phyloP scores from a whole-genome alignment of 768 basidiomycete genomes.

The Amanita jacksonii region DNA sequence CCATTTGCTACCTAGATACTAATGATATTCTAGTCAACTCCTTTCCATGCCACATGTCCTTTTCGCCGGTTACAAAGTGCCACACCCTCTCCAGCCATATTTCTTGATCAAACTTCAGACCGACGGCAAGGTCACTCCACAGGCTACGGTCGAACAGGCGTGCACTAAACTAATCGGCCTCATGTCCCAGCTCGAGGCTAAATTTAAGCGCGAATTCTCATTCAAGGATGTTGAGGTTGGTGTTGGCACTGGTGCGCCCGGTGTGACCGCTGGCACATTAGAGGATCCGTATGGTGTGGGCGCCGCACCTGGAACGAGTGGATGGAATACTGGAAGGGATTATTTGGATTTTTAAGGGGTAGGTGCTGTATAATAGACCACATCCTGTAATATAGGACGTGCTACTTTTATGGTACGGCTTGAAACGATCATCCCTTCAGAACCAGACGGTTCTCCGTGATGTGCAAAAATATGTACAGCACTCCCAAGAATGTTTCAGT shows the following conservation, averaged over 20 bases:
- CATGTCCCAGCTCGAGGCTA: conserved; percentile 55
- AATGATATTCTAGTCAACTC: conserved; percentile 57
- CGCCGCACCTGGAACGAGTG: conserved; percentile 17
- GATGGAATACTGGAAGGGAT: conserved; percentile 40
- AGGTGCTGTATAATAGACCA: too few species aligned
- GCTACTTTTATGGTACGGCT: too few species aligned
- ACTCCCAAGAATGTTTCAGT: too few species aligned
- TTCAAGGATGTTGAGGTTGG: conserved; percentile 61
- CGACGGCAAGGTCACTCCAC: conserved; percentile 77
- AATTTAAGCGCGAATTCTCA: conserved; percentile 77
- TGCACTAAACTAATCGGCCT: conserved; percentile 73
- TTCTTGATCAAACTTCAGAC: conserved; percentile 96
- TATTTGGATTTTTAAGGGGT: conserved; percentile 53
- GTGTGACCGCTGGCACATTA: neutral
- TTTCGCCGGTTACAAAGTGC: conserved; percentile 97
- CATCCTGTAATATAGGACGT: too few species aligned
- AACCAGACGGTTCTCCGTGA: too few species aligned
- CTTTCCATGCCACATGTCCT: conserved; percentile 80
- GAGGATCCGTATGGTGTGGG: conserved; percentile 38
- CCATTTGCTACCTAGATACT: neutral
- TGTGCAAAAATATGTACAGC: too few species aligned
- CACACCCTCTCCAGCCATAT: conserved; percentile 90
- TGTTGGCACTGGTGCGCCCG: conserved; percentile 13
- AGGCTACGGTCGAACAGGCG: conserved; percentile 74
- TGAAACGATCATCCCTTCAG: too few species aligned